Evolutionary conservation across 2,329 filamentous ascomycete species (phyloP), one percentile per base, ranked within the genome.

Genomic region (Talaromyces sp.): DNA sequence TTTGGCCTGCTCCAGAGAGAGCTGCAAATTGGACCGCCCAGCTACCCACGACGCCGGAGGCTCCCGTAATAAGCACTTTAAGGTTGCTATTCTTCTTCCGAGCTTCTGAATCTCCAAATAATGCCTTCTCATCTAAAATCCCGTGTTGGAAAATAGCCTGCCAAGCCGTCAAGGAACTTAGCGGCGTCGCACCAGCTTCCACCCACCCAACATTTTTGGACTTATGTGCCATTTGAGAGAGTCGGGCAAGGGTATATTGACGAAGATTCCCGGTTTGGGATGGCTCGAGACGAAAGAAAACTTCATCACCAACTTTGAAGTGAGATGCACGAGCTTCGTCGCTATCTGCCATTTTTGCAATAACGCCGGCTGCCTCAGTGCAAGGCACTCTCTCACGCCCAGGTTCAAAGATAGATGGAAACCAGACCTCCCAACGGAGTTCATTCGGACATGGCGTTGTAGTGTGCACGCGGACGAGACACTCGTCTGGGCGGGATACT

Each of bases 81-180:
- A 58, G 17, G 31, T 43, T 58, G n/a, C 27, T 12, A 26, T 58
- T 58, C 19, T 31, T 58, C 24, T 26, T 8, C 4, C 31, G 56
- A 17, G 56, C 56, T 52, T 48, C 32, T 12, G 21, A 17, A 31
- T 58, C 56, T 31, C 56, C 56, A 21, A 27, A 52, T 53, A 58
- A 29, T 17, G 56, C 56, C 3, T 48, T n/a, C 9, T 31, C 19
- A 53, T 58, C 56, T 17, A 58, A 58, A 24, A 53, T 58, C 10
- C 56, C 56, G 48, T 58, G 56, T 32, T 58, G 29, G 32, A 58
- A 58, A n/a, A 58, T 3, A 41, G 31, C 56, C 29, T 58, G 56
- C 56, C 56, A 58, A 29, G 56, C 56, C 11, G 56, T 58, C 31
- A 58, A 58, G 48, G 56, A 58, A 48, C 56, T 58, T 48, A 58